Base-by-base conservation (phyloP, 441 rosid genomes). In the Erysimum cheiri region DNA sequence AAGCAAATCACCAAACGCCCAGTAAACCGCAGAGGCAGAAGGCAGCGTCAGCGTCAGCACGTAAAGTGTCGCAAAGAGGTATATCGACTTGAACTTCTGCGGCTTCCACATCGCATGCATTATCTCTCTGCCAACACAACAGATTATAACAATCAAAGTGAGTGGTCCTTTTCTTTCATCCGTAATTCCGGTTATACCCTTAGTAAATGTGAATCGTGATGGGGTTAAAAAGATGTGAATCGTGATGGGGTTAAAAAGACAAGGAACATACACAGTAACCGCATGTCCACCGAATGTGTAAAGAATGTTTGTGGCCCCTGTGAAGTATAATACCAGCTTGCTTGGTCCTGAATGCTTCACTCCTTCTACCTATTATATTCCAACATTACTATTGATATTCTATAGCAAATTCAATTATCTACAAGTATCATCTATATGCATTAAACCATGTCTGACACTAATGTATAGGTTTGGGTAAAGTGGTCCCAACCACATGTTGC, bases 71-170 rank as follows among this genome's bases (percentile, higher is more conserved):
- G 92, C 92, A 54, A 83, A 48, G 37, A 87, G 65, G 63, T 87
- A 87, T 40, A 87, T 85, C 0, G 88, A 85, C 75, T 87, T 87
- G 81, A 87, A 87, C 81, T 85, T 85, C 69, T 87, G 85, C 8
- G 92, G 92, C 70, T 87, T 87, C 92, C 92, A 87, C 92, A 87
- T 87, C 22, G 92, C 92, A 63, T 87, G 92, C 92, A 87, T 87
- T 22, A 87, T 74, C 76, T 87, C 89, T 72, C 92, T 87, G 86
- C 75, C 62, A 44, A 19, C 40, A 37, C 35, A 41, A 2, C 41
- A 60, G 24, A 22, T 19, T 19, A 2, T 22, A 40, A 52, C 68
- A 73, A 11, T 12, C 28, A 40, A 39, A 65, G 48, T 28, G 74
- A 74, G 19, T 53, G 22, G 74, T 74, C 73, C 17, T 67, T 53